These are phyloP conservation scores for Diaporthe sp. DNA, from an alignment of 2,329 filamentous ascomycete genomes.

Conservation along the genomic window DNA sequence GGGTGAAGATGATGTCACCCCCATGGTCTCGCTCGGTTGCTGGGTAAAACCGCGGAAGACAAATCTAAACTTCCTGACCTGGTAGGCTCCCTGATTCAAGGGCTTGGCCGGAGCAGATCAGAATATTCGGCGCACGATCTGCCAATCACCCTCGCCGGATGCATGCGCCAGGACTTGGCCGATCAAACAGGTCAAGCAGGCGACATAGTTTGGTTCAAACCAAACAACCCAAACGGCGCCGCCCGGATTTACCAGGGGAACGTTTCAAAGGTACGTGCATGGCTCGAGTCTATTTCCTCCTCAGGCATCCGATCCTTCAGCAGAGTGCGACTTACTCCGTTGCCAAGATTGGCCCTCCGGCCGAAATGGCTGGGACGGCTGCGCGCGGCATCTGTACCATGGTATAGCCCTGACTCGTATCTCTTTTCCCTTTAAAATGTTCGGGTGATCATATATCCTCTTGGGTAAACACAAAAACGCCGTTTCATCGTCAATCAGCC, in stretches of 20 bases:
- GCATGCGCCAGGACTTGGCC: neutral
- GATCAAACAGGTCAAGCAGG: neutral
- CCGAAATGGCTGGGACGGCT: neutral
- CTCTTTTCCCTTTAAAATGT: neutral
- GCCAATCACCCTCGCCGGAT: neutral
- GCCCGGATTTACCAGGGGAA: slow-evolving; percentile 1
- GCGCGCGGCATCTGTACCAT: neutral
- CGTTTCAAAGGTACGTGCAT: slow-evolving; percentile 20
- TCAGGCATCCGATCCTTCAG: neutral
- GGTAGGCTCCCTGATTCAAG: slow-evolving; percentile 7
- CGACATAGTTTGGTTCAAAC: slow-evolving; percentile 1
- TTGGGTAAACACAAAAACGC: neutral
- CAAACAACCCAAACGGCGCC: neutral
- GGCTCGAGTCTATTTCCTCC: slow-evolving; percentile 1
- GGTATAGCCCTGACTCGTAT: neutral
- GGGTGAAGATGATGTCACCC: slow-evolving; percentile 18
- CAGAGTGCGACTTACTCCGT: slow-evolving; percentile 8
- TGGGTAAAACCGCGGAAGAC: slow-evolving; percentile 13
- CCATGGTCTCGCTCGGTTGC: slow-evolving; percentile 12
- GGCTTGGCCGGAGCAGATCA: neutral
- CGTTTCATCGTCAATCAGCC: slow-evolving; percentile 8
- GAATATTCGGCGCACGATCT: neutral
- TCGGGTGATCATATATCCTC: neutral
- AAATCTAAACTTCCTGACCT: slow-evolving; percentile 15
- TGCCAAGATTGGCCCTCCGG: neutral